Evolutionary conservation across 169 alveolate species (phyloP).

Genomic region (Babesia bovis): DNA sequence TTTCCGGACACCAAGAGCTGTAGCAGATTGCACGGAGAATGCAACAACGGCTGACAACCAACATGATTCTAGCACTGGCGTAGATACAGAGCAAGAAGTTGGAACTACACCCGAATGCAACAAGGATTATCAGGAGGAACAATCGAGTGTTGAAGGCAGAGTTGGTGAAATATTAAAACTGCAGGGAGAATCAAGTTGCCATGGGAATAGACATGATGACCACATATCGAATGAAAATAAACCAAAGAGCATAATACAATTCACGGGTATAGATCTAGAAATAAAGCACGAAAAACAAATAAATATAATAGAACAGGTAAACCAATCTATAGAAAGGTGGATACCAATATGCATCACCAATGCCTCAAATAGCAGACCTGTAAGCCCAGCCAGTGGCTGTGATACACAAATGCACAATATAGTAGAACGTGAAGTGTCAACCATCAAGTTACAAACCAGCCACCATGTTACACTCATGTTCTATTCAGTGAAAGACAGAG

Average conservation of each 20-base stretch:
- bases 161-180: no score
- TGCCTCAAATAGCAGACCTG: background rate
- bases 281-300: slow-evolving; percentile 22
- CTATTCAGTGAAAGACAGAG: slow-evolving; percentile 11
- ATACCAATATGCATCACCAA: slow-evolving; percentile 26
- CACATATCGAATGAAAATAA: background rate
- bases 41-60: background rate
- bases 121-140: no score
- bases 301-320: slow-evolving; percentile 4
- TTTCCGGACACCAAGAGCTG: slow-evolving; percentile 21
- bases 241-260: slow-evolving; percentile 2
- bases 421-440: slow-evolving; percentile 9
- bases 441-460: slow-evolving; percentile 30
- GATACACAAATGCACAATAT: background rate
- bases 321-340: slow-evolving; percentile 33
- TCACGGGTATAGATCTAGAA: slow-evolving; percentile 18
- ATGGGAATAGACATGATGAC: no score
- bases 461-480: slow-evolving; percentile 59
- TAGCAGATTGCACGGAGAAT: slow-evolving; percentile 6
- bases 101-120: background rate
- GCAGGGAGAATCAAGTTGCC: no score
- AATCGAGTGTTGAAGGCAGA: background rate
- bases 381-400: background rate
- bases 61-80: no score
- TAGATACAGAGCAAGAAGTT: background rate